Percentiles rank a stretch among this genome's conserved stretches.
Conservation (phyloP, 208 protist genomes). For the Crithidia brevicula region DNA sequence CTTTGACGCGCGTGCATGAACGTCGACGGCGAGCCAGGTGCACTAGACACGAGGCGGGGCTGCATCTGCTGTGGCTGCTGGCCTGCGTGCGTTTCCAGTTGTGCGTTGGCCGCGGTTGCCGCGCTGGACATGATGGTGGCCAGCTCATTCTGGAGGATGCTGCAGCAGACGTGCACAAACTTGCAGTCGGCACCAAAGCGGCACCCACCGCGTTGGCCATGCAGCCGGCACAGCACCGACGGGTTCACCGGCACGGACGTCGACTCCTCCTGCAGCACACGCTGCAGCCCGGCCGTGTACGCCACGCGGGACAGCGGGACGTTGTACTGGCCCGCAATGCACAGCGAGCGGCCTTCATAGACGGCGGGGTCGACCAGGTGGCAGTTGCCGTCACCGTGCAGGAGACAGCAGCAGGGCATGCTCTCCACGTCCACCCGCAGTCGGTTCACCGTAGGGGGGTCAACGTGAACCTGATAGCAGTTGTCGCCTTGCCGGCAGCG, state of each 20-base stretch:
- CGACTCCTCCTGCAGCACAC: constrained; percentile 47
- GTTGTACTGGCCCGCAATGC: constrained; percentile 27
- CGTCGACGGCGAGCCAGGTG: constrained; percentile 16
- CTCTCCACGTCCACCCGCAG: constrained; percentile 58
- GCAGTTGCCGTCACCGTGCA: constrained; percentile 68
- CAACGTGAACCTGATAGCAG: constrained; percentile 83
- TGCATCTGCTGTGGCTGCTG: neutral
- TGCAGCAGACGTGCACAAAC: constrained; percentile 81
- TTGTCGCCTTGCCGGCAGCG: constrained; percentile 73
- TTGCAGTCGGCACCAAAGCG: constrained; percentile 83
- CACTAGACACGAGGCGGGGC: neutral
- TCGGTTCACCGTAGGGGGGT: constrained; percentile 47
- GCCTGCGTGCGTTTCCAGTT: neutral
- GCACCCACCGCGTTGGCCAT: constrained; percentile 61
- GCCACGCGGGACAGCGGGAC: constrained; percentile 56
- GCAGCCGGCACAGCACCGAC: constrained; percentile 62
- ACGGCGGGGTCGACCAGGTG: constrained; percentile 23
- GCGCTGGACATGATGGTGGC: constrained; percentile 28
- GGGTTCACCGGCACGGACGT: constrained; percentile 15
- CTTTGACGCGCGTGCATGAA: constrained; percentile 5
- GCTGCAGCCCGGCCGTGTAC: constrained; percentile 67
- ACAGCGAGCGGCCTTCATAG: constrained; percentile 30
- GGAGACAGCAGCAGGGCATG: constrained; percentile 72
- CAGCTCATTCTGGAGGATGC: constrained; percentile 45
- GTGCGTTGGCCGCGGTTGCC: neutral